Conservation (phyloP, 768 basidiomycete species). For the Termitomyces titanicus region DNA sequence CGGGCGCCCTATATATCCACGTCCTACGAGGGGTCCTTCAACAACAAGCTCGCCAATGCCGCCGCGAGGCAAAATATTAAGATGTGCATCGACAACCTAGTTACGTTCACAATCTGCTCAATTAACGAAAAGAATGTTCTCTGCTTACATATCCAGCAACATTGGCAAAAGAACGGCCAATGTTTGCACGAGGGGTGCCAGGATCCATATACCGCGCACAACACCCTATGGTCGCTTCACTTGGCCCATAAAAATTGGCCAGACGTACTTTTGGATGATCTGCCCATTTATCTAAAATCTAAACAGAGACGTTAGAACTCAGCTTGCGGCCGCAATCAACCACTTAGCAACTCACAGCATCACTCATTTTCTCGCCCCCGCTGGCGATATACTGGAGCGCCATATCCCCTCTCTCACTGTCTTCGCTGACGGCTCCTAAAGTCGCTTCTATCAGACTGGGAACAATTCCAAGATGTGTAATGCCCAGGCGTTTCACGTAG, state of each 20-base stretch:
- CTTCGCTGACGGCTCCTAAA: constrained; percentile 28
- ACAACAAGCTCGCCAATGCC: constrained; percentile 47
- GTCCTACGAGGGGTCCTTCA: constrained; percentile 45
- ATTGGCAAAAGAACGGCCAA: constrained; percentile 38
- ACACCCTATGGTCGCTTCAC: constrained; percentile 51
- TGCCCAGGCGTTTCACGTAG: constrained; percentile 31
- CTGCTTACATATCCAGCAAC: constrained; percentile 30
- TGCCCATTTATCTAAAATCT: constrained; percentile 46
- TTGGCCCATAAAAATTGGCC: constrained; percentile 52
- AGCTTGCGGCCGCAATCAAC: background rate
- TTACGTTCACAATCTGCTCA: constrained; percentile 14
- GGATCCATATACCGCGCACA: constrained; percentile 40
- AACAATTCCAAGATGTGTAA: constrained; percentile 50
- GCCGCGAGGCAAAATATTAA: constrained; percentile 41
- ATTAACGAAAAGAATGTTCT: background rate
- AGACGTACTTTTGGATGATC: constrained; percentile 39
- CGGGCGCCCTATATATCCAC: constrained; percentile 43
- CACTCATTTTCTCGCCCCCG: constrained; percentile 52
- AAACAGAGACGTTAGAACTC: background rate
- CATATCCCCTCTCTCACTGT: constrained; percentile 20
- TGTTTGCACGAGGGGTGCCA: constrained; percentile 37
- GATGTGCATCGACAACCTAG: constrained; percentile 39
- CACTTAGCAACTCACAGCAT: constrained; percentile 28
- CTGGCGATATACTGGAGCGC: constrained; percentile 41
- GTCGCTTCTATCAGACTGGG: constrained; percentile 52